These are phyloP conservation scores for Diaporthe velutina DNA, from an alignment of 2,329 filamentous ascomycete species.

Conservation along the genomic window DNA sequence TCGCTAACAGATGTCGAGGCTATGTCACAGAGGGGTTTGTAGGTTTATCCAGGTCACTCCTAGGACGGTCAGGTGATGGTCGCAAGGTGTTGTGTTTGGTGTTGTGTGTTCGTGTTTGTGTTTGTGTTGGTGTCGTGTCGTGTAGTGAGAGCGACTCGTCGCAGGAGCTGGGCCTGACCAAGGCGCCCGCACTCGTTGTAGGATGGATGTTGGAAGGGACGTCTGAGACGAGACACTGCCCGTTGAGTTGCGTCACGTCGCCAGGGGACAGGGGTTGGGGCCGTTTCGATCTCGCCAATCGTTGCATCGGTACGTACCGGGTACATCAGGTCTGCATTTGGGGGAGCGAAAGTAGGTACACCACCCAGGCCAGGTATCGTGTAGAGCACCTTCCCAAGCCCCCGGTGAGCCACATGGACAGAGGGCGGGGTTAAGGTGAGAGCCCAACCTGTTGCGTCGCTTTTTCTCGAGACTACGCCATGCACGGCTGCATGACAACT, in stretches of 20 bases:
- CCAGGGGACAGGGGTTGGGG: slow-evolving; percentile 10
- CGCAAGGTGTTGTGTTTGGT: not conserved
- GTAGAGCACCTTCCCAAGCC: not conserved
- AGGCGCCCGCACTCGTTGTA: not conserved
- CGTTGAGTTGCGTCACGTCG: slow-evolving; percentile 22
- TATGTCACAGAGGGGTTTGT: not conserved
- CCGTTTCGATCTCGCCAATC: slow-evolving; percentile 30
- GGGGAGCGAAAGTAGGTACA: too few relatives aligned
- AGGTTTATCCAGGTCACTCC: not conserved
- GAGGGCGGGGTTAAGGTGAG: slow-evolving; percentile 10
- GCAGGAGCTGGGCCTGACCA: not conserved
- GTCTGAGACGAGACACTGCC: slow-evolving; percentile 17
- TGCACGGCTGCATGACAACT: slow-evolving; percentile 24
- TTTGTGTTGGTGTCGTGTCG: not conserved
- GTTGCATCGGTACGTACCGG: slow-evolving; percentile 17
- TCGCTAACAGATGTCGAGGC: not conserved
- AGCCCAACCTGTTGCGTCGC: not conserved
- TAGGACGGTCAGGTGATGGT: slow-evolving; percentile 11
- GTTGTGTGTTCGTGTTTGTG: not conserved
- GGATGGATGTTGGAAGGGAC: not conserved
- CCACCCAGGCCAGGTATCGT: not conserved
- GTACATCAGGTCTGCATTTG: not conserved
- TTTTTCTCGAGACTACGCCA: not conserved
- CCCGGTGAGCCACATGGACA: slow-evolving; percentile 7
- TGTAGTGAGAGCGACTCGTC: not conserved